Conservation (phyloP, 2,329 filamentous ascomycete genomes). For the Penicillium sp. region DNA sequence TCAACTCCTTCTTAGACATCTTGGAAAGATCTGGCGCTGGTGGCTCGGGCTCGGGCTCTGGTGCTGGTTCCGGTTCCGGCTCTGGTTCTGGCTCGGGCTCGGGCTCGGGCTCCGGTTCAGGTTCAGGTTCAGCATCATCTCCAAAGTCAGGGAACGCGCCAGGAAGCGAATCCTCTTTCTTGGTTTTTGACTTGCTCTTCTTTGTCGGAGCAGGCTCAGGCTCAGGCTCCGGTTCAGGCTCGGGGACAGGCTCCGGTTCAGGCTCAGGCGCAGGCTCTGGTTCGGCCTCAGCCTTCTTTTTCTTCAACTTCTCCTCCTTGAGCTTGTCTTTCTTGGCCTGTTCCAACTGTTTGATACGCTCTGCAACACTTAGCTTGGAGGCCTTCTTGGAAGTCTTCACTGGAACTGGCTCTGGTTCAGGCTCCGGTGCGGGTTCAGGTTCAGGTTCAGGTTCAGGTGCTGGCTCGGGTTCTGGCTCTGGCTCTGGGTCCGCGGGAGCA, state of each 20-base stretch:
- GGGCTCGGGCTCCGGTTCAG: slow-evolving; percentile 22
- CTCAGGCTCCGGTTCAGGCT: slow-evolving; percentile 25
- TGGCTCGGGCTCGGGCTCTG: slow-evolving; percentile 16
- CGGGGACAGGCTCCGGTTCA: slow-evolving; percentile 27
- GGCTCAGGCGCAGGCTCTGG: slow-evolving; percentile 16
- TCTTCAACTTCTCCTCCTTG: slow-evolving; percentile 39
- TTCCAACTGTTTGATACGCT: slow-evolving; percentile 55
- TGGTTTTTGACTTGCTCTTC: slow-evolving; percentile 28
- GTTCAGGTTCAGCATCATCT: slow-evolving; percentile 31
- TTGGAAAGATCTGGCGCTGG: slow-evolving; percentile 26
- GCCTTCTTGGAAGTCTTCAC: slow-evolving; percentile 47
- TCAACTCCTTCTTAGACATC: slow-evolving; percentile 29
- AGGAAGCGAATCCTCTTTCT: slow-evolving; percentile 48
- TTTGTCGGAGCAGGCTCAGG: slow-evolving; percentile 39
- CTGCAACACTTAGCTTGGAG: slow-evolving; percentile 51
- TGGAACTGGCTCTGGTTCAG: slow-evolving; percentile 40
- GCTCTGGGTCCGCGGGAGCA: slow-evolving; percentile 36
- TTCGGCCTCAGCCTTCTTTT: slow-evolving; percentile 15
- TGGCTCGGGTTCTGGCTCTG: slow-evolving; percentile 34
- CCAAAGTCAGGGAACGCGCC: slow-evolving; percentile 56
- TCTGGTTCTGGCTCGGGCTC: slow-evolving; percentile 33
- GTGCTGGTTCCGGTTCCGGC: slow-evolving; percentile 34
- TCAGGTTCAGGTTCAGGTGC: slow-evolving; percentile 42
- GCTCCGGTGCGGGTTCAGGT: slow-evolving; percentile 34
- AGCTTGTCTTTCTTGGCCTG: slow-evolving; percentile 41